A percentile compares a stretch with the other conserved stretches of the same genome.
phyloP scores from a whole-genome alignment of 306 rosid species.

The Macrotyloma uniflorum region DNA sequence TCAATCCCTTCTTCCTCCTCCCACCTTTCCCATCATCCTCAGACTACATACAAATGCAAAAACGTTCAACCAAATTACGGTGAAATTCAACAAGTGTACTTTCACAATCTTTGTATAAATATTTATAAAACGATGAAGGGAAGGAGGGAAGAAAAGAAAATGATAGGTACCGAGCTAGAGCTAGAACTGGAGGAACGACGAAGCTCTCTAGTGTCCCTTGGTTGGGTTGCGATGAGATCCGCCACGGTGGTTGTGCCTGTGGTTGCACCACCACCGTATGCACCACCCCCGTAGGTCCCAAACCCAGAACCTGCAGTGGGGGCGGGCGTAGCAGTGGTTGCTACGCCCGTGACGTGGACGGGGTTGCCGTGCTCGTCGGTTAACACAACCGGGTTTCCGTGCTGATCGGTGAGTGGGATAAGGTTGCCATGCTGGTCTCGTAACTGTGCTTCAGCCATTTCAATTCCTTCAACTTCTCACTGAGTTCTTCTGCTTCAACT shows the following conservation, averaged over 20 bases:
- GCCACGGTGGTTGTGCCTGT: conserved; percentile 15
- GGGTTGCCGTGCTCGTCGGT: conserved; percentile 77
- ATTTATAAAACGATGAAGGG: too few species aligned
- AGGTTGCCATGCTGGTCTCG: conserved; percentile 71
- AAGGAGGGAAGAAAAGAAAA: neutral
- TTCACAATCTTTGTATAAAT: neutral
- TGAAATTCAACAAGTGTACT: too few species aligned
- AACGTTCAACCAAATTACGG: neutral
- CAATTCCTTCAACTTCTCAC: neutral
- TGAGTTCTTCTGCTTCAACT: neutral
- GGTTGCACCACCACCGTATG: conserved; percentile 39
- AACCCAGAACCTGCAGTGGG: conserved; percentile 1
- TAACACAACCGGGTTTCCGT: conserved; percentile 65
- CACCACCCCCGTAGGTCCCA: conserved; percentile 12
- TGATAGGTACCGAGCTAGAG: conserved; percentile 60
- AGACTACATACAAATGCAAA: conserved; percentile 30
- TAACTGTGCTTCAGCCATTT: conserved; percentile 61
- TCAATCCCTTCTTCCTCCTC: conserved; percentile 63
- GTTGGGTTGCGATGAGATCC: conserved; percentile 21
- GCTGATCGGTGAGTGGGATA: conserved; percentile 60
- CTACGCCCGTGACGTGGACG: conserved; percentile 66
- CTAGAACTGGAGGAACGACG: conserved; percentile 55
- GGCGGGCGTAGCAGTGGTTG: conserved; percentile 14
- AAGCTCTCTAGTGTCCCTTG: conserved; percentile 24
- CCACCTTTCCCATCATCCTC: conserved; percentile 80